Conservation (phyloP, 441 rosid genomes). For the Lepidium campestre region DNA sequence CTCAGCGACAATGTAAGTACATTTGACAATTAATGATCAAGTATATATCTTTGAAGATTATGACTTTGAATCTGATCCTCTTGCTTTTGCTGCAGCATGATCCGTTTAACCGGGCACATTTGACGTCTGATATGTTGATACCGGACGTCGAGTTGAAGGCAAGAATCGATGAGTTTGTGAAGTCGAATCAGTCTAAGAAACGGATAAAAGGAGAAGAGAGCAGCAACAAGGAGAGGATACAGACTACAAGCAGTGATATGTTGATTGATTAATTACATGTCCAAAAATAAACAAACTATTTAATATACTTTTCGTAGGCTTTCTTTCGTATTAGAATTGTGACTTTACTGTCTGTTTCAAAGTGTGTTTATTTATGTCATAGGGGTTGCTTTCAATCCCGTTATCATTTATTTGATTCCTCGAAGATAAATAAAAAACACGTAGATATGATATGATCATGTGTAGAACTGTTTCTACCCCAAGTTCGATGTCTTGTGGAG, state of each 20-base stretch:
- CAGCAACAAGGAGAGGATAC: slow-evolving; percentile 60
- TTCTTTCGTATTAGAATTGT: background rate
- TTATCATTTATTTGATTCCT: slow-evolving; percentile 6
- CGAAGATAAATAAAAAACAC: background rate
- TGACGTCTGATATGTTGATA: slow-evolving; percentile 83
- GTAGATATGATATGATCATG: background rate
- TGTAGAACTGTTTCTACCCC: background rate
- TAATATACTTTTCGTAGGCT: slow-evolving; percentile 1
- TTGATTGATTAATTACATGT: slow-evolving; percentile 52
- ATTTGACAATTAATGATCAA: background rate
- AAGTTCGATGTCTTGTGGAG: background rate
- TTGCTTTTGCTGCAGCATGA: slow-evolving; percentile 55
- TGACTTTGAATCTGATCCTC: slow-evolving; percentile 8
- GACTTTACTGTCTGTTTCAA: background rate
- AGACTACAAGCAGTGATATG: slow-evolving; percentile 73
- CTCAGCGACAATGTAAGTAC: slow-evolving; percentile 75
- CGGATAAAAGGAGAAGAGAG: slow-evolving; percentile 47
- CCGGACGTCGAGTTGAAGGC: slow-evolving; percentile 71
- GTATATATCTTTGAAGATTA: background rate
- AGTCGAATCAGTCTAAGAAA: slow-evolving; percentile 56
- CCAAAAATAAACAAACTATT: background rate
- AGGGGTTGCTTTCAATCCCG: background rate
- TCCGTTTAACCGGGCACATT: slow-evolving; percentile 92
- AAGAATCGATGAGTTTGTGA: slow-evolving; percentile 70
- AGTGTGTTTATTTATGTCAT: background rate